These are phyloP conservation scores for Alternaria novae-zelandiae DNA, from an alignment of 2,329 filamentous ascomycete species.

Conservation along the genomic window DNA sequence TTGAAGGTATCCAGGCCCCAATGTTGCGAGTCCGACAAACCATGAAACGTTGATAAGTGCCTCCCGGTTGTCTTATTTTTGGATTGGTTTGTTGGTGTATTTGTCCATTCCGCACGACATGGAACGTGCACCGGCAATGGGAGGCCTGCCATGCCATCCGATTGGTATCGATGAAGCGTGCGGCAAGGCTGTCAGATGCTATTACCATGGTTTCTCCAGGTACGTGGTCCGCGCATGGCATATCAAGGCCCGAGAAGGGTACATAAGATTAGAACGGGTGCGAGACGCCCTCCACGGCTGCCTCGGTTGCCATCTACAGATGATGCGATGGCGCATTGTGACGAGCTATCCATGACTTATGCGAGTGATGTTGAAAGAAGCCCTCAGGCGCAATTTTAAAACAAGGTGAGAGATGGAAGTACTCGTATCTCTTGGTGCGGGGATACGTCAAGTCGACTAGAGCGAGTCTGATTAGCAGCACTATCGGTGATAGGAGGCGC, in stretches of 20 bases:
- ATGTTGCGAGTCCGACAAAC: no score
- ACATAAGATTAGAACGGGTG: not conserved
- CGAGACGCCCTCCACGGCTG: not conserved
- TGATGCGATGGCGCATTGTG: not conserved
- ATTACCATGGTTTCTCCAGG: not conserved
- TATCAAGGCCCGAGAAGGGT: not conserved
- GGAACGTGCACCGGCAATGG: fast-evolving
- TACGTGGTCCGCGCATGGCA: not conserved
- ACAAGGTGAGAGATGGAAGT: not conserved
- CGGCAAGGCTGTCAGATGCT: not conserved
- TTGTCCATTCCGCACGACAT: not conserved
- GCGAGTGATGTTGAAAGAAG: not conserved
- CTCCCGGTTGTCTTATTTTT: not conserved
- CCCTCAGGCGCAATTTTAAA: not conserved
- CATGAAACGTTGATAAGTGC: not conserved
- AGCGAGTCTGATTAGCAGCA: not conserved
- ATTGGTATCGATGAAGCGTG: not conserved
- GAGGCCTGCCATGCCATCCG: not conserved
- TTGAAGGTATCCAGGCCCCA: not conserved
- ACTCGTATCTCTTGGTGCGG: no score
- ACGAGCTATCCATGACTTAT: not conserved
- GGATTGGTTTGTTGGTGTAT: not conserved
- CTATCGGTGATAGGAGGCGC: not conserved
- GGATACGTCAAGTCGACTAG: not conserved
- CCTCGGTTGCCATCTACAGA: not conserved